Conservation (phyloP, 768 basidiomycete species). For the Suillus hirtellus region DNA sequence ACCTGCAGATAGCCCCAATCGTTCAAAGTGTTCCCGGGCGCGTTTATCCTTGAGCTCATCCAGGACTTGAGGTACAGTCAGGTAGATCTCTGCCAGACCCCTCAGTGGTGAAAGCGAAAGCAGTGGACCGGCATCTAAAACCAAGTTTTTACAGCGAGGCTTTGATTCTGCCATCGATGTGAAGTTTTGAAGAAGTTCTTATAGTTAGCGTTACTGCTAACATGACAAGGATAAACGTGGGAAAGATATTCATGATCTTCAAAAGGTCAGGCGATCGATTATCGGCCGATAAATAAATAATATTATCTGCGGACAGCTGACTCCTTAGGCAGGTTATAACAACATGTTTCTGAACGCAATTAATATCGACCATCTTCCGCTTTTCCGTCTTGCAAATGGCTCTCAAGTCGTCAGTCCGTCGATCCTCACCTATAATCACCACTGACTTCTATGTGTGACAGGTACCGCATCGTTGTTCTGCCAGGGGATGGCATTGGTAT, state of each 20-base stretch:
- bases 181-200: slow-evolving; percentile 9
- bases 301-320: not conserved
- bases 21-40: slow-evolving; percentile 84
- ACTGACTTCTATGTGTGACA: slow-evolving; percentile 28
- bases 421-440: slow-evolving; percentile 14
- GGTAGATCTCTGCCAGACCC: slow-evolving; percentile 82
- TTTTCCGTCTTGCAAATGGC: slow-evolving; percentile 34
- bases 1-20: slow-evolving; percentile 72
- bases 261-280: too few species aligned
- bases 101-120: slow-evolving; percentile 86
- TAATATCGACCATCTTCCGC: slow-evolving; percentile 1
- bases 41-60: slow-evolving; percentile 87
- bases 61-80: slow-evolving; percentile 89
- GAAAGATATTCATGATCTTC: too few species aligned
- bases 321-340: not conserved
- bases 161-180: slow-evolving; percentile 28
- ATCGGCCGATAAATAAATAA: slow-evolving; percentile 10
- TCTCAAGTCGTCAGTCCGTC: slow-evolving; percentile 41
- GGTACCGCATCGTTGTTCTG: slow-evolving; percentile 86
- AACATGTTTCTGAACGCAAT: not conserved
- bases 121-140: slow-evolving; percentile 92
- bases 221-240: too few species aligned
- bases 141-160: slow-evolving; percentile 70
- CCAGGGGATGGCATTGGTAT: slow-evolving; percentile 97
- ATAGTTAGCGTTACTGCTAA: too few species aligned